Conservation (phyloP, 495 filamentous ascomycete species). For the Rostrohypoxylon terebratum region DNA sequence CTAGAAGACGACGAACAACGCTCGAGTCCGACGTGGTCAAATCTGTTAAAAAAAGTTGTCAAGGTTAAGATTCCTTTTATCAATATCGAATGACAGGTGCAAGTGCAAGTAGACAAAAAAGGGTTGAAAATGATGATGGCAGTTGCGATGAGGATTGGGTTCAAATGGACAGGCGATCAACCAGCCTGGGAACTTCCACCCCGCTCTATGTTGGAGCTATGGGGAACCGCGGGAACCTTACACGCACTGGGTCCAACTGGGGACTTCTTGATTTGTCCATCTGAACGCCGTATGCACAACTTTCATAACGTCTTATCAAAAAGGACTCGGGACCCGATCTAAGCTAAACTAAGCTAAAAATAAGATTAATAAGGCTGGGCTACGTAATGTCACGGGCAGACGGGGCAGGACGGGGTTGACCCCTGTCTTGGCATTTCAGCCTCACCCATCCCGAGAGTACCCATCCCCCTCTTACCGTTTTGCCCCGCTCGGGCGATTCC, state of each 20-base stretch:
- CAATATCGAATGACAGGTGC: not conserved
- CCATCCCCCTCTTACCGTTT: not conserved
- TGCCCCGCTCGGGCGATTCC: conserved; percentile 7
- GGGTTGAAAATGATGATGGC: not conserved
- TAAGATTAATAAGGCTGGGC: conserved; percentile 4
- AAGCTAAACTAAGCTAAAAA: conserved; percentile 10
- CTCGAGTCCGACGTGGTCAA: not conserved
- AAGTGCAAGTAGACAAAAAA: not conserved
- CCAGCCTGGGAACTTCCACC: conserved; percentile 9
- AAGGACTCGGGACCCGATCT: conserved; percentile 3
- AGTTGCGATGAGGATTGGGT: conserved; percentile 8
- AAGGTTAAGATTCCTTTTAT: not conserved
- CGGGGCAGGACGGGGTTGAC: too few relatives aligned
- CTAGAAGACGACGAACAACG: conserved; percentile 2
- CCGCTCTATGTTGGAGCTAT: conserved; percentile 18
- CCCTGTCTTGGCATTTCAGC: conserved; percentile 14
- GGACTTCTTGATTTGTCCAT: conserved; percentile 10
- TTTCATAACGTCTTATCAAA: conserved; percentile 21
- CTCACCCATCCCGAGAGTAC: conserved; percentile 2
- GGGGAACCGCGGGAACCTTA: conserved; percentile 5
- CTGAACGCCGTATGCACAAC: conserved; percentile 12
- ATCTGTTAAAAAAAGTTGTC: not conserved
- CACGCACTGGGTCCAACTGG: not conserved
- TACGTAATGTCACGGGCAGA: not conserved
- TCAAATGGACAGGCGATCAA: not conserved